Conservation (phyloP, 2,329 filamentous ascomycete species). For the Xylariales sp. region DNA sequence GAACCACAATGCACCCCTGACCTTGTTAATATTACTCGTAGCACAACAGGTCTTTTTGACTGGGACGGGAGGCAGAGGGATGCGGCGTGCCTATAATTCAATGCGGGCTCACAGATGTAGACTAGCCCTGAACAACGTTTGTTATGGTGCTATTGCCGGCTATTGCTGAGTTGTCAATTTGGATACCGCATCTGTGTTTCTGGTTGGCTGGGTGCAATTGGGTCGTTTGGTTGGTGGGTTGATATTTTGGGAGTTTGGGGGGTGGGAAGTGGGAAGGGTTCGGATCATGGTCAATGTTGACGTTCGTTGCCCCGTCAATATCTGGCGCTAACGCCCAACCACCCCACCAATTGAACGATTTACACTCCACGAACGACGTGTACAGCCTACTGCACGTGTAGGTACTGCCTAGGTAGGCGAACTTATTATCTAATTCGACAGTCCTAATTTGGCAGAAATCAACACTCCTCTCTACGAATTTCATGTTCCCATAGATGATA, state of each 20-base stretch:
- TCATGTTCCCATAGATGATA: too few relatives aligned
- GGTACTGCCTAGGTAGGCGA: conserved; percentile 16
- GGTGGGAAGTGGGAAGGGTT: not conserved
- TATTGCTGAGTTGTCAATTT: conserved; percentile 32
- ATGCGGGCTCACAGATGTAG: conserved; percentile 3
- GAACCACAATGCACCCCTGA: conserved; percentile 27
- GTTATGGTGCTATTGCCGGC: conserved; percentile 24
- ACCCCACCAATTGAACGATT: not conserved
- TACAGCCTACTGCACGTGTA: conserved; percentile 25
- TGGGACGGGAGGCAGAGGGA: conserved; percentile 12
- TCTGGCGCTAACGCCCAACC: conserved; percentile 6
- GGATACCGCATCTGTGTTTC: conserved; percentile 12
- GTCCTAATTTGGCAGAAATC: not conserved
- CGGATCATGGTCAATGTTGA: conserved; percentile 41
- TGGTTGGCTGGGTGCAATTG: conserved; percentile 31
- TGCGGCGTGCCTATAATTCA: conserved; percentile 6
- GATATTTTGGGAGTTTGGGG: conserved; percentile 29
- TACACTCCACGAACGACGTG: too few relatives aligned
- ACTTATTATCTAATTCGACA: not conserved
- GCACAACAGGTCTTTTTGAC: conserved; percentile 23
- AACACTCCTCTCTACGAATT: too few relatives aligned
- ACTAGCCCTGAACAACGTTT: not conserved
- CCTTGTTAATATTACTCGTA: conserved; percentile 32
- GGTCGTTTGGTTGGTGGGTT: conserved; percentile 26
- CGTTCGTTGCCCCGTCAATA: conserved; percentile 43